Evolutionary conservation across 148 eudicot genomes (phyloP).

Genomic region (Camellia granthamiana): DNA sequence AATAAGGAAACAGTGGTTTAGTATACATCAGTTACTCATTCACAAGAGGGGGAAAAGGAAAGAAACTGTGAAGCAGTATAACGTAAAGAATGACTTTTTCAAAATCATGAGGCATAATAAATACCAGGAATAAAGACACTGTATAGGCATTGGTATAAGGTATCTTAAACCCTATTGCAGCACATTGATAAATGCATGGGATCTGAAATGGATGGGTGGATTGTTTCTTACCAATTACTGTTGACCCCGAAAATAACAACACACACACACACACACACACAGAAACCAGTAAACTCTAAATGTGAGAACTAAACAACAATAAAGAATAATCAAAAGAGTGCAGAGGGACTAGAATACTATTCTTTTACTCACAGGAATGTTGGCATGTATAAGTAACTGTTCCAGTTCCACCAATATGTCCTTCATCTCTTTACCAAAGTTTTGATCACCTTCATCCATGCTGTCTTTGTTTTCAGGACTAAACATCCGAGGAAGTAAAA

Average conservation of each 20-base stretch:
- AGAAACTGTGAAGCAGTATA: conserved; percentile 9
- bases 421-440: conserved; percentile 37
- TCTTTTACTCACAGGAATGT: conserved; percentile 73
- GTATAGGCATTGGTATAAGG: too few species aligned
- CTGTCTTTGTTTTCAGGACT: conserved; percentile 40
- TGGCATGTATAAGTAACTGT: conserved; percentile 68
- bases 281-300: neutral
- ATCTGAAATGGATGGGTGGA: neutral
- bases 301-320: neutral
- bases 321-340: conserved; percentile 1
- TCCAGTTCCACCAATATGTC: conserved; percentile 64
- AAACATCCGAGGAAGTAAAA: conserved; percentile 75
- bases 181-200: neutral
- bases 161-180: neutral
- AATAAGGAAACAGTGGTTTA: neutral
- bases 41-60: neutral
- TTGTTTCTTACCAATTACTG: neutral
- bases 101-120: neutral
- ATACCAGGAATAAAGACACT: neutral
- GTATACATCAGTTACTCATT: neutral
- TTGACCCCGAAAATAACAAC: neutral
- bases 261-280: neutral
- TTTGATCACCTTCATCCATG: conserved; percentile 32
- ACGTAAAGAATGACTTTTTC: neutral
- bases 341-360: neutral